phyloP scores from a whole-genome alignment of 768 basidiomycete species.

The Tephrocybe sp. region DNA sequence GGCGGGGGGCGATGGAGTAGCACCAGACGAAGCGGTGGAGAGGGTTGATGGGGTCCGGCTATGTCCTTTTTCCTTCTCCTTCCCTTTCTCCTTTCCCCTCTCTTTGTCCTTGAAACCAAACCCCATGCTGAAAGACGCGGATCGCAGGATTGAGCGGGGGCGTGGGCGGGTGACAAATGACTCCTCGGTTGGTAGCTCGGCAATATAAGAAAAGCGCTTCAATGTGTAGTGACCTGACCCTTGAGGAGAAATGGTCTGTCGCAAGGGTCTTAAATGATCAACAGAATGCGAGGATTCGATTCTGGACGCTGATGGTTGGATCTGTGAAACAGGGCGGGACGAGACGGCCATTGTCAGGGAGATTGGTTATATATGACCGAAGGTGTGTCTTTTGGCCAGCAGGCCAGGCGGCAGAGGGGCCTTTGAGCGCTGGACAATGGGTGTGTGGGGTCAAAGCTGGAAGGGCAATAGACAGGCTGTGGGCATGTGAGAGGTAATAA shows the following conservation, averaged over 20 bases:
- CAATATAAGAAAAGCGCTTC: slow-evolving; percentile 38
- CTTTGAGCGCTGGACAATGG: slow-evolving; percentile 4
- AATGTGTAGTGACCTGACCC: slow-evolving; percentile 32
- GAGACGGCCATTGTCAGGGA: slow-evolving; percentile 14
- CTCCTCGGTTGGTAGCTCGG: slow-evolving; percentile 20
- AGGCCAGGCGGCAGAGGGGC: neutral
- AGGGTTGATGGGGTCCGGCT: slow-evolving; percentile 1
- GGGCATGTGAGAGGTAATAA: slow-evolving; percentile 4
- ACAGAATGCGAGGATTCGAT: slow-evolving; percentile 11
- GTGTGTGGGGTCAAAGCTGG: neutral
- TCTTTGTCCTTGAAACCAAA: slow-evolving; percentile 32
- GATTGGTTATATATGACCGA: slow-evolving; percentile 14
- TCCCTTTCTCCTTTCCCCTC: slow-evolving; percentile 26
- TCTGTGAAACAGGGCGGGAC: slow-evolving; percentile 13
- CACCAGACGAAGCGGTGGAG: neutral
- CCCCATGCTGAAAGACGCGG: slow-evolving; percentile 38
- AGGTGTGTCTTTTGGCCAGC: slow-evolving; percentile 5
- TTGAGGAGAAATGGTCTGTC: slow-evolving; percentile 15
- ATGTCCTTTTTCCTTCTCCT: neutral
- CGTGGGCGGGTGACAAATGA: slow-evolving; percentile 15
- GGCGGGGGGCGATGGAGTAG: slow-evolving; percentile 12
- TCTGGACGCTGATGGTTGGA: slow-evolving; percentile 14
- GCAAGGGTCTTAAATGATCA: slow-evolving; percentile 14
- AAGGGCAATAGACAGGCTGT: slow-evolving; percentile 2
- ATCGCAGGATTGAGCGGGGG: slow-evolving; percentile 25